A percentile compares a stretch with the other conserved stretches of the same genome.
Conservation (phyloP, 2,329 filamentous ascomycete genomes). For the Penicillium sp. region DNA sequence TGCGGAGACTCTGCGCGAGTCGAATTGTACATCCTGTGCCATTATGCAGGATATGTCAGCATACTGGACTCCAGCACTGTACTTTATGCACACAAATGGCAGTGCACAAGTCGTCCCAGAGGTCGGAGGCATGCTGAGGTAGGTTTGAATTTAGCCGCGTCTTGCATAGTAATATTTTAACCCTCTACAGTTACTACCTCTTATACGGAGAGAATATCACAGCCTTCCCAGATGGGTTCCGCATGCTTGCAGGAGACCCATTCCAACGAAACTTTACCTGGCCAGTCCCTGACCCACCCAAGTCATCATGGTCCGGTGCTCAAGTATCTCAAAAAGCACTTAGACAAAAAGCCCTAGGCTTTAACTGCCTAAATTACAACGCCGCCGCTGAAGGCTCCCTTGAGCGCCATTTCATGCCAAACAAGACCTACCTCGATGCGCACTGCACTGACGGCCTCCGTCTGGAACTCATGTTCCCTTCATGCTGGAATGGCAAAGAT, state of each 20-base stretch:
- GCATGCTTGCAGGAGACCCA: constrained; percentile 77
- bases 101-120: constrained; percentile 69
- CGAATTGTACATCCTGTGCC: constrained; percentile 76
- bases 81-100: constrained; percentile 71
- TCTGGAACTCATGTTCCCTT: constrained; percentile 83
- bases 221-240: constrained; percentile 75
- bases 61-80: constrained; percentile 80
- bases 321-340: constrained; percentile 70
- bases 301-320: constrained; percentile 67
- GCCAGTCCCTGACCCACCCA: constrained; percentile 65
- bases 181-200: constrained; percentile 72
- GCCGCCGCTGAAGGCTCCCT: constrained; percentile 68
- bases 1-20: constrained; percentile 58
- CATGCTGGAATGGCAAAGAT: constrained; percentile 79
- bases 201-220: constrained; percentile 65
- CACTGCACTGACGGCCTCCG: constrained; percentile 82
- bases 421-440: constrained; percentile 75
- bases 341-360: constrained; percentile 79
- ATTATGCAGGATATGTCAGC: constrained; percentile 81
- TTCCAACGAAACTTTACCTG: constrained; percentile 68
- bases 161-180: neutral
- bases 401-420: constrained; percentile 77
- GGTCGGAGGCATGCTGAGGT: constrained; percentile 82
- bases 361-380: constrained; percentile 90
- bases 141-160: constrained; percentile 43